phyloP scores from a whole-genome alignment of 202 grass and related monocot species.

The Carex sylvatica region DNA sequence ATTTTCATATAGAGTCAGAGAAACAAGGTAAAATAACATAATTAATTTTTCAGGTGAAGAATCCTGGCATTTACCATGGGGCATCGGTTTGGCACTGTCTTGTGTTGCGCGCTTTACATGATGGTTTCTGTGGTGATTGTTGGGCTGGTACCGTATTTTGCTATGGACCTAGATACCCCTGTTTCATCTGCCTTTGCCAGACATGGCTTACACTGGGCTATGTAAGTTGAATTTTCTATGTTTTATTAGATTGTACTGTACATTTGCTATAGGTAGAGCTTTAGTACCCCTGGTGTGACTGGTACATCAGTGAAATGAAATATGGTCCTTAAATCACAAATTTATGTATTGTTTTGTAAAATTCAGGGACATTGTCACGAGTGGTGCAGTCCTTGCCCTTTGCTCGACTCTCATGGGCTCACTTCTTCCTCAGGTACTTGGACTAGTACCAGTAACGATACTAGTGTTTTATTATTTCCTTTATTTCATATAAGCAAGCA shows the following conservation, averaged over 20 bases:
- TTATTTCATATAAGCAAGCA: conserved; percentile 1
- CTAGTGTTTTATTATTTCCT: neutral
- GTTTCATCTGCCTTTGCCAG: conserved; percentile 90
- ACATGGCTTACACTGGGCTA: conserved; percentile 92
- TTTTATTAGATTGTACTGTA: conserved; percentile 1
- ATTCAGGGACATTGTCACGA: conserved; percentile 88
- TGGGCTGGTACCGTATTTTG: conserved; percentile 90
- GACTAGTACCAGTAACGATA: neutral
- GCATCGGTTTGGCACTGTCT: conserved; percentile 76
- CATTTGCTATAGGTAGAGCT: neutral
- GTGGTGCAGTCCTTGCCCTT: conserved; percentile 90
- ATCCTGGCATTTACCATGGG: conserved; percentile 90
- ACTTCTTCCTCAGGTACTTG: conserved; percentile 91
- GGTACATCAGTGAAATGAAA: neutral
- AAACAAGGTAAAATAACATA: neutral
- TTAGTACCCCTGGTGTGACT: neutral
- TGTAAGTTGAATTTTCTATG: conserved; percentile 41
- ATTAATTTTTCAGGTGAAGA: conserved; percentile 64
- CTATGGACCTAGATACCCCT: conserved; percentile 96
- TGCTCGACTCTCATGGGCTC: no score
- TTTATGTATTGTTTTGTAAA: conserved; percentile 22
- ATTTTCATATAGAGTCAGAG: neutral
- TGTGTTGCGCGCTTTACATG: conserved; percentile 89
- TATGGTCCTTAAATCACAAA: conserved; percentile 1
- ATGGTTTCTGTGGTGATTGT: conserved; percentile 91